Percentiles rank a stretch among this genome's conserved stretches.
Evolutionary conservation across 208 protist genomes (phyloP).

Genomic region (Acanthamoeba polyphaga): DNA sequence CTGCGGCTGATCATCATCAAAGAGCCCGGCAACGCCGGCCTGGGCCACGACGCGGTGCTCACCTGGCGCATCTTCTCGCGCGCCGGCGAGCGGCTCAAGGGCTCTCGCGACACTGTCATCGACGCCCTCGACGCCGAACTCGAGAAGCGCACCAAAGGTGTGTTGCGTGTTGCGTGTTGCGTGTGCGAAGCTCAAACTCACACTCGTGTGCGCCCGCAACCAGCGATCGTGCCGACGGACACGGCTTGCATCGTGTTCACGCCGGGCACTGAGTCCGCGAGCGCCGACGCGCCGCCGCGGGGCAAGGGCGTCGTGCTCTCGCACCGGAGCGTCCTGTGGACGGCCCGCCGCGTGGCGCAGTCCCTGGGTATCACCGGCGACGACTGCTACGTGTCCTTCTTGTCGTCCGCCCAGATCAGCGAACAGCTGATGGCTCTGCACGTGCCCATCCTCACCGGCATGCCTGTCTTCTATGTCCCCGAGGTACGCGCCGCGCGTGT

Average conservation of each 20-base stretch:
- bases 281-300: not conserved
- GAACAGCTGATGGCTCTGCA: constrained; percentile 35
- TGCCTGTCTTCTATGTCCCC: constrained; percentile 44
- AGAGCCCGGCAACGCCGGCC: not conserved
- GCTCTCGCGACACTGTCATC: not conserved
- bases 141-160: not conserved
- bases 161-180: not conserved
- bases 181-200: not conserved
- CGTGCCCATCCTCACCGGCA: constrained; percentile 65
- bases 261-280: constrained; percentile 1
- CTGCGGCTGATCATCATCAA: constrained; percentile 54
- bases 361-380: not conserved
- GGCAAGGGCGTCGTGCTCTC: constrained; percentile 59
- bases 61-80: constrained; percentile 21
- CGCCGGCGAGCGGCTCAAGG: not conserved
- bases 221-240: not conserved
- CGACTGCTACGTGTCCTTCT: constrained; percentile 68
- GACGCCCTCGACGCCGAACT: constrained; percentile 19
- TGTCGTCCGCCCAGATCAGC: constrained; percentile 4
- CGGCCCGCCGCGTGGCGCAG: not conserved
- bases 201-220: too few relatives aligned
- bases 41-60: not conserved
- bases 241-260: constrained; percentile 43
- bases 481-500: not conserved
- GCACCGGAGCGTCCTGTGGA: constrained; percentile 42